Base-by-base conservation (phyloP, 768 basidiomycete species). In the Auricularia cornea region DNA sequence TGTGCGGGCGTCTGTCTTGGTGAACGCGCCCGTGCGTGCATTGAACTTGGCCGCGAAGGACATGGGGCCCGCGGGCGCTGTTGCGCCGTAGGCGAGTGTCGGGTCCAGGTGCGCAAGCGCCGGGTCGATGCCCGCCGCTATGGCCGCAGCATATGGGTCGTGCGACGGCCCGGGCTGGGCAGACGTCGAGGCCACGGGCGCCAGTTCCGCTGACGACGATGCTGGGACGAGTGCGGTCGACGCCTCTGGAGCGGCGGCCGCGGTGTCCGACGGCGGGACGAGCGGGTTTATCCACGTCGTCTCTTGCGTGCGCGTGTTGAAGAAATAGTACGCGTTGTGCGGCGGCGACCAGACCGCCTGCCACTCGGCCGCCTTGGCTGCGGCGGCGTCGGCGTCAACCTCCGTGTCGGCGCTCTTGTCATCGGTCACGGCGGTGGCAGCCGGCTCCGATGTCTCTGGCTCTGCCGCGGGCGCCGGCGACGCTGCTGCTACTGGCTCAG, bases 231-330 rank as follows among this genome's bases (percentile, higher is more conserved):
- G 63, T 32, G 54, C 54, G 26, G 54, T 16, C 11, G 26, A 16
- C 16, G 23, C 23, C 11, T 11, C 26, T 14, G 26, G 10, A 14
- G 30, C 26, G 6, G 23, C 54, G 5, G 14, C 26, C 31, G 62
- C 51, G n/a, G n/a, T n/a, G n/a, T n/a, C n/a, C n/a, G n/a, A n/a
- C 32, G 59, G 31, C 28, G 67, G 59, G 68, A 64, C 32, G 26
- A 94, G 78, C 11, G 91, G 91, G 69, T 93, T 93, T 31, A 77
- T 76, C 92, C 92, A 93, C 2, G 91, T 93, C 20, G 91, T 93
- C 76, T 92, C 84, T 61, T 86, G 79, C 0, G 91, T 92, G 64
- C 76, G 72, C 11, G 84, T 63, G 74, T 92, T 94, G 80, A 81
- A 89, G 78, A 92, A 94, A 73, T 94, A 94, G 75, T 94, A 94